Evolutionary conservation across 2,329 filamentous ascomycete species (phyloP).

Genomic region (Colletotrichum chlorophyti): DNA sequence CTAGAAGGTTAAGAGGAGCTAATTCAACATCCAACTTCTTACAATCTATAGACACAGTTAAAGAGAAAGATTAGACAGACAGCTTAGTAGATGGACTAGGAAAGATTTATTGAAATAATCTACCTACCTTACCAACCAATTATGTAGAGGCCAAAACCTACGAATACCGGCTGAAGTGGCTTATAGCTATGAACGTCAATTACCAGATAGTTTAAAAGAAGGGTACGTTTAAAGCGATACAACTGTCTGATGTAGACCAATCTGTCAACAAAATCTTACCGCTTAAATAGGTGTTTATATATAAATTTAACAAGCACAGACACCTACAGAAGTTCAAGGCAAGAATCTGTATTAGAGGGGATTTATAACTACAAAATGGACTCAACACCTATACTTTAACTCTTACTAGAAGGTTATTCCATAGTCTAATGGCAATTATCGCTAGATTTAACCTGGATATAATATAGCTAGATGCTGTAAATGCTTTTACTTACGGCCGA

Average conservation of each 20-base stretch:
- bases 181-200: no score
- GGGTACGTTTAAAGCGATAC: background rate
- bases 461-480: conserved; percentile 29
- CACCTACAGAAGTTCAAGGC: conserved; percentile 14
- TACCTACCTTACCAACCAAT: background rate
- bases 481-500: conserved; percentile 29
- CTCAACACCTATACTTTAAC: conserved; percentile 24
- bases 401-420: conserved; percentile 23
- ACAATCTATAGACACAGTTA: no score
- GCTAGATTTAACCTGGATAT: conserved; percentile 30
- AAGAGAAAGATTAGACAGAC: no score
- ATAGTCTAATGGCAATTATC: conserved; percentile 27
- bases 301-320: conserved; percentile 30
- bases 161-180: background rate
- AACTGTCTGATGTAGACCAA: background rate
- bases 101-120: background rate
- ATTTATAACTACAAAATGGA: conserved; percentile 10
- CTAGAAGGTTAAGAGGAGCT: no score
- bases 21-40: no score
- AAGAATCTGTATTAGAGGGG: background rate
- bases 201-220: no score
- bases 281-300: no score
- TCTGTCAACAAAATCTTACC: background rate
- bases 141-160: background rate
- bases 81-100: no score